A percentile compares a stretch with the other conserved stretches of the same genome.
Evolutionary conservation across 2,329 filamentous ascomycete genomes (phyloP).

Genomic region (Chalara sp.): DNA sequence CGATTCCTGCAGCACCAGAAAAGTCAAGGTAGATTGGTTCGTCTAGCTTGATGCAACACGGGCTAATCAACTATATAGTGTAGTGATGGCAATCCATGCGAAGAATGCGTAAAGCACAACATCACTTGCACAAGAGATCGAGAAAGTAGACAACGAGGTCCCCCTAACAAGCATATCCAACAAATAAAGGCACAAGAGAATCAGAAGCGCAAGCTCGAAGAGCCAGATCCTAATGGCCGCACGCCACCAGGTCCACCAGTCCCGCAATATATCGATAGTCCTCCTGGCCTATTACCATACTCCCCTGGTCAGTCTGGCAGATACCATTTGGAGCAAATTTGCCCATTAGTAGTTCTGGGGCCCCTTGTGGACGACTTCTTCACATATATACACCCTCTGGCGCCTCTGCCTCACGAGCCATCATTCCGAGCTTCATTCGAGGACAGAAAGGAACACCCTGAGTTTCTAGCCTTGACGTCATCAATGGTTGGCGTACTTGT

Average conservation of each 20-base stretch:
- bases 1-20: slow-evolving; percentile 45
- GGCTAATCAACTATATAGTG: slow-evolving; percentile 37
- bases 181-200: slow-evolving; percentile 42
- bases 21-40: slow-evolving; percentile 38
- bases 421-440: slow-evolving; percentile 68
- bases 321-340: slow-evolving; percentile 62
- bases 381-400: slow-evolving; percentile 71
- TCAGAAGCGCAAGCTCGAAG: slow-evolving; percentile 40
- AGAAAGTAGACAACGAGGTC: slow-evolving; percentile 55
- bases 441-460: slow-evolving; percentile 52
- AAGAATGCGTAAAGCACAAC: slow-evolving; percentile 56
- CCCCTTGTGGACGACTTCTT: slow-evolving; percentile 76
- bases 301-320: slow-evolving; percentile 23
- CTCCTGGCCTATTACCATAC: slow-evolving; percentile 25
- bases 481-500: slow-evolving; percentile 72
- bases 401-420: slow-evolving; percentile 72
- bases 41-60: not conserved
- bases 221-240: not conserved
- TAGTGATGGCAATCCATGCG: slow-evolving; percentile 61
- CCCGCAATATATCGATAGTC: slow-evolving; percentile 24
- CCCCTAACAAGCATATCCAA: slow-evolving; percentile 60
- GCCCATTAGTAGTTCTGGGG: slow-evolving; percentile 60
- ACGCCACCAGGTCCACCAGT: slow-evolving; percentile 15
- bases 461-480: slow-evolving; percentile 64
- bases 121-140: slow-evolving; percentile 62